A percentile compares a stretch with the other conserved stretches of the same genome.
These are phyloP conservation scores for Mucor plumbeus DNA, from an alignment of 371 early-diverging fungal species.

Conservation along the genomic window DNA sequence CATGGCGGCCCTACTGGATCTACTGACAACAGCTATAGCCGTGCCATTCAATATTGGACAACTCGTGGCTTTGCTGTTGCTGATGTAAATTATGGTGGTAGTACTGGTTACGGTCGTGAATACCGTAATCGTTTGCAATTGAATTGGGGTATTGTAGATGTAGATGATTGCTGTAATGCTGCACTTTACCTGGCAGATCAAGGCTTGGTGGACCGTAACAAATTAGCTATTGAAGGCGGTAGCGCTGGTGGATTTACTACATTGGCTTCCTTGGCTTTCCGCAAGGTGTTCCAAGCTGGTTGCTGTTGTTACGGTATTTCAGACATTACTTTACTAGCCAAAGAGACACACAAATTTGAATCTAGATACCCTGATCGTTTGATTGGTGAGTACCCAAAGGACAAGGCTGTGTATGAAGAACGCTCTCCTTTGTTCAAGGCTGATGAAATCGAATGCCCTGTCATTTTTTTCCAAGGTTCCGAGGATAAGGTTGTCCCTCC, in stretches of 20 bases:
- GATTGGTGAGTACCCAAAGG: constrained; percentile 71
- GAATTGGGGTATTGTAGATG: constrained; percentile 78
- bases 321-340: constrained; percentile 66
- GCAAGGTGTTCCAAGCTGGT: constrained; percentile 76
- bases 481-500: constrained; percentile 84
- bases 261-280: constrained; percentile 71
- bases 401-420: constrained; percentile 55
- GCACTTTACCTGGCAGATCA: constrained; percentile 65
- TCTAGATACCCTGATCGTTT: constrained; percentile 63
- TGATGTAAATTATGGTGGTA: constrained; percentile 82
- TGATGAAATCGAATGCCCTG: constrained; percentile 67
- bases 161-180: constrained; percentile 77
- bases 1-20: constrained; percentile 78
- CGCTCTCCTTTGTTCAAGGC: constrained; percentile 65
- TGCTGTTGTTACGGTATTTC: constrained; percentile 74
- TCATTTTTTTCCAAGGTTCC: constrained; percentile 76
- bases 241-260: constrained; percentile 78
- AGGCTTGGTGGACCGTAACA: constrained; percentile 64
- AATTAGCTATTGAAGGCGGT: constrained; percentile 72
- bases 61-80: constrained; percentile 77
- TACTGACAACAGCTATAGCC: constrained; percentile 42
- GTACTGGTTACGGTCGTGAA: constrained; percentile 74
- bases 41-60: constrained; percentile 74
- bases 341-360: constrained; percentile 84
- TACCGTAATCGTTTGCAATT: constrained; percentile 73